phyloP scores from a whole-genome alignment of 441 rosid genomes.

The Adansonia grandidieri region DNA sequence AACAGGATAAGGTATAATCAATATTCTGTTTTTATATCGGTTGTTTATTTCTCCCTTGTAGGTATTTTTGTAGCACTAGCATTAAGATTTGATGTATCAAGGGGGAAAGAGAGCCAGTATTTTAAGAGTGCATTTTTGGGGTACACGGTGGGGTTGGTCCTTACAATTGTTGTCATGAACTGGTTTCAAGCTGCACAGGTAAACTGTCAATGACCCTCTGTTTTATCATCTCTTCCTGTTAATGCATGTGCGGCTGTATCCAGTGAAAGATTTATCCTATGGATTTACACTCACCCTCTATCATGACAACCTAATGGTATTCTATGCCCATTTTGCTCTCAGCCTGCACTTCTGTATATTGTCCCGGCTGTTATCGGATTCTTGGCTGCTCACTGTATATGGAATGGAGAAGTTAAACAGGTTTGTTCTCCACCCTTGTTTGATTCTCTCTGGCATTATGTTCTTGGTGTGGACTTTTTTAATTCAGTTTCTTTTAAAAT shows the following conservation, averaged over 20 bases:
- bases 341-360: conserved; percentile 96
- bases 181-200: conserved; percentile 99
- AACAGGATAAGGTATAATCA: not conserved
- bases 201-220: conserved; percentile 6
- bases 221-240: not conserved
- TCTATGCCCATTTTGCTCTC: conserved; percentile 31
- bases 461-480: conserved; percentile 25
- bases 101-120: conserved; percentile 82
- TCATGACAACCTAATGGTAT: not conserved
- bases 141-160: conserved; percentile 73
- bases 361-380: conserved; percentile 93
- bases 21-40: not conserved
- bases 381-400: conserved; percentile 83
- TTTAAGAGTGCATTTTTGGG: conserved; percentile 97
- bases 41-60: conserved; percentile 34
- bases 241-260: not conserved
- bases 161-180: conserved; percentile 94
- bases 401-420: conserved; percentile 91
- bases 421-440: conserved; percentile 48
- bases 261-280: not conserved
- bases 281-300: not conserved
- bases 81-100: conserved; percentile 84
- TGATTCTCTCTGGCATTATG: not conserved
- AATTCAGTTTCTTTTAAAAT: not conserved
- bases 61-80: conserved; percentile 98